These are phyloP conservation scores for Candida broadrunensis DNA, from an alignment of 805 yeast species.

Conservation along the genomic window DNA sequence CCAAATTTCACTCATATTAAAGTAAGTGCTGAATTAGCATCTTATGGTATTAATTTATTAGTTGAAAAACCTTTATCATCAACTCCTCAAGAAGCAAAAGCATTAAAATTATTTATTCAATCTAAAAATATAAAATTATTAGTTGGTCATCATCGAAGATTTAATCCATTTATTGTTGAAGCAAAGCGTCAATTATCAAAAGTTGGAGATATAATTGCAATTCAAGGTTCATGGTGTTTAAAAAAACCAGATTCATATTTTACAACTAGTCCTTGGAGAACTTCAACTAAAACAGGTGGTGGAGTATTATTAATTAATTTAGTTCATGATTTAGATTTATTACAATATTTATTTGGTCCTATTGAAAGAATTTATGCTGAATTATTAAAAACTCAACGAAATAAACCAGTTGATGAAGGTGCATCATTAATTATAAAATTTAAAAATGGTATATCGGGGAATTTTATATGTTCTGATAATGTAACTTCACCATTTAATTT, in stretches of 20 bases:
- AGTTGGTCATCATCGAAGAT: slow-evolving; percentile 40
- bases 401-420: slow-evolving; percentile 34
- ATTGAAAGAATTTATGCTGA: slow-evolving; percentile 36
- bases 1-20: slow-evolving; percentile 38
- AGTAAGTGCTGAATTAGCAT: slow-evolving; percentile 28
- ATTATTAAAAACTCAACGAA: slow-evolving; percentile 25
- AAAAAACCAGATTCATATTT: slow-evolving; percentile 34
- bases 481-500: slow-evolving; percentile 37
- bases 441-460: slow-evolving; percentile 30
- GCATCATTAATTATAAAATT: slow-evolving; percentile 32
- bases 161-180: slow-evolving; percentile 36
- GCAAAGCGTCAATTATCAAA: slow-evolving; percentile 24
- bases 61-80: slow-evolving; percentile 38
- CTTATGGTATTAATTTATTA: slow-evolving; percentile 29
- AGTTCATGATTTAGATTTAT: slow-evolving; percentile 37
- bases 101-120: slow-evolving; percentile 21
- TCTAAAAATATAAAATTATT: slow-evolving; percentile 23
- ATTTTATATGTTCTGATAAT: slow-evolving; percentile 36
- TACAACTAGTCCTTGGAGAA: slow-evolving; percentile 31
- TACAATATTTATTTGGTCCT: slow-evolving; percentile 38
- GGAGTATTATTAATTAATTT: slow-evolving; percentile 37
- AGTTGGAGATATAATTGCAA: slow-evolving; percentile 31
- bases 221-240: slow-evolving; percentile 39
- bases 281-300: slow-evolving; percentile 25
- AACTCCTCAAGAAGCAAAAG: slow-evolving; percentile 25